Evolutionary conservation across 192 early-diverging fungal genomes (phyloP), one percentile per base, ranked within the genome.

Genomic region (Linderina pennispora): DNA sequence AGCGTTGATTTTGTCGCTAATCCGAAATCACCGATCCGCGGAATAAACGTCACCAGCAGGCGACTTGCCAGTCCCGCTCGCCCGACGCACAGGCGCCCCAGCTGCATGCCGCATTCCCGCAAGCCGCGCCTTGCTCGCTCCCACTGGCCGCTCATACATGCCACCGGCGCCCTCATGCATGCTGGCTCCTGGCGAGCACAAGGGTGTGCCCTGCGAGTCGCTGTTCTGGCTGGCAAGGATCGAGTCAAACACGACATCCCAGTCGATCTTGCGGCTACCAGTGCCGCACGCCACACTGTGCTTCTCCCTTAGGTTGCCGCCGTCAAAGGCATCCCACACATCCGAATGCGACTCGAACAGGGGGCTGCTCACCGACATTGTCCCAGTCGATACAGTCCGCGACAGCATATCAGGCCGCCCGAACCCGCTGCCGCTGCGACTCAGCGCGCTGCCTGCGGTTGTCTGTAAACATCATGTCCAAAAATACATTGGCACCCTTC

Each of bases 1-100:
- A 62, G 45, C n/a, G 59, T 59, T 15, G 55, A 26, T 42, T 68
- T 65, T 31, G 90, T 89, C 0, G 90, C 96, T 40, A 99, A 65
- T 2, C 97, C 97, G 77, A 99, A 99, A 55, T 99, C 97, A 3
- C 97, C 97, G 62, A 99, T 90, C 15, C 60, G 50, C 14, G 60
- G 59, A 16, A 70, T 70, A 57, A 70, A 57, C 39, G 59, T 50
- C n/a, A 70, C 59, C 25, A 31, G 28, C 28, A 11, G 28, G 5
- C 6, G 28, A 11, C 28, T 31, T 5, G n/a, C n/a, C n/a, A n/a
- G n/a, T n/a, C n/a, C n/a, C n/a, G n/a, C n/a, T n/a, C n/a, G n/a
- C n/a, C n/a, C n/a, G n/a, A n/a, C n/a, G n/a, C n/a, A n/a, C n/a
- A n/a, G n/a, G n/a, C n/a, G n/a, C n/a, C n/a, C n/a, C n/a, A n/a